Evolutionary conservation across 1,284 basidiomycete species (phyloP).

Genomic region (Trametes pubescens): DNA sequence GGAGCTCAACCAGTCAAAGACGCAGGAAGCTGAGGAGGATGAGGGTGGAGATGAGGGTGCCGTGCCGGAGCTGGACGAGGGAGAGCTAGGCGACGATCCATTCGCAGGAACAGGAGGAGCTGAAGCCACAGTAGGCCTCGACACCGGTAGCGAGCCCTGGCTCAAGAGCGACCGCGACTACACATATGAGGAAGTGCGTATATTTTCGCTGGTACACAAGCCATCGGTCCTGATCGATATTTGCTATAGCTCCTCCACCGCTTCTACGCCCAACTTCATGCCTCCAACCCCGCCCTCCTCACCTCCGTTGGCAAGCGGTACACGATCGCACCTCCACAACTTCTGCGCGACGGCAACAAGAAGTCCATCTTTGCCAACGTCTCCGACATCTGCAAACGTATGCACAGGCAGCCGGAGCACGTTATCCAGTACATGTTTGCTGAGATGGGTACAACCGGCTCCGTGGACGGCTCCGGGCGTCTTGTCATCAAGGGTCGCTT

Average conservation of each 20-base stretch:
- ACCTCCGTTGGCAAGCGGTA: constrained; percentile 89
- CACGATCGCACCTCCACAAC: constrained; percentile 97
- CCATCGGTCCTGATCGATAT: constrained; percentile 1
- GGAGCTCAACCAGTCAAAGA: constrained; percentile 76
- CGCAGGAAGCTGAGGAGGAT: constrained; percentile 66
- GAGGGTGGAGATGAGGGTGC: constrained; percentile 65
- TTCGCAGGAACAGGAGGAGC: constrained; percentile 65
- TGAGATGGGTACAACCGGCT: constrained; percentile 98
- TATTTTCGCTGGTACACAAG: background rate
- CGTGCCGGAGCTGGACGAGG: constrained; percentile 73
- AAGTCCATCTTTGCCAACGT: constrained; percentile 98
- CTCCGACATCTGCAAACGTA: constrained; percentile 96
- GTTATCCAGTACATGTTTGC: constrained; percentile 98
- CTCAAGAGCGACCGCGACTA: constrained; percentile 94
- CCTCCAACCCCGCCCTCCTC: constrained; percentile 94
- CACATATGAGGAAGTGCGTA: constrained; percentile 86
- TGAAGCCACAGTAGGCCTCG: constrained; percentile 61
- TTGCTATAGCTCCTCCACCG: constrained; percentile 84
- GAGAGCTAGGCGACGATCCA: constrained; percentile 86
- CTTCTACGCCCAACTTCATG: constrained; percentile 92
- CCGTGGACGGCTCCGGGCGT: constrained; percentile 91
- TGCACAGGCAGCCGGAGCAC: constrained; percentile 99
- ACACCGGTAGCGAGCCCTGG: constrained; percentile 85
- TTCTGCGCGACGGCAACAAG: constrained; percentile 95
- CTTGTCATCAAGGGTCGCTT: constrained; percentile 98